phyloP scores from a whole-genome alignment of 2,329 filamentous ascomycete species.

The Chrysosphaeria jannelii region DNA sequence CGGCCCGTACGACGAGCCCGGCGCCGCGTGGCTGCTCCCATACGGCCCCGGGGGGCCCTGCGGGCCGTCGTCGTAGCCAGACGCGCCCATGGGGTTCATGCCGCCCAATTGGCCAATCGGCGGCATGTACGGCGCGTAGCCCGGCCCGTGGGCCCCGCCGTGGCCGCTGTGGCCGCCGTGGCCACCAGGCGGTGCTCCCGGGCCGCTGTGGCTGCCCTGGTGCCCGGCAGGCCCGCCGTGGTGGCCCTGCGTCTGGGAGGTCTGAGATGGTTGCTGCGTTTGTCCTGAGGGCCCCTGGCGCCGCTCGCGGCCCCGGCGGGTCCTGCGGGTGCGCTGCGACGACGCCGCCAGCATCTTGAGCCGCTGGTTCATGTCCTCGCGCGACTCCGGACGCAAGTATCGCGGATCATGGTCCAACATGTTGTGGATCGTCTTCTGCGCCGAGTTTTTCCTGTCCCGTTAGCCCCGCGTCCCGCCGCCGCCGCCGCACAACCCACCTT shows the following conservation, averaged over 20 bases:
- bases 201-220: too few species aligned
- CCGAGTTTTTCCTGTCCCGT: slow-evolving; percentile 17
- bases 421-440: slow-evolving; percentile 24
- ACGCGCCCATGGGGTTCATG: too few species aligned
- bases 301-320: slow-evolving; percentile 2
- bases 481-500: slow-evolving; percentile 12
- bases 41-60: too few species aligned
- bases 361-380: slow-evolving; percentile 19
- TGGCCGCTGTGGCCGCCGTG: too few species aligned
- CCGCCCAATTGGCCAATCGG: too few species aligned
- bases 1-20: too few species aligned
- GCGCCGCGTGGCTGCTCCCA: too few species aligned
- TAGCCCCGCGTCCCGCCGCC: neutral
- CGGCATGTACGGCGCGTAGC: too few species aligned
- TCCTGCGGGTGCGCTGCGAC: slow-evolving; percentile 8
- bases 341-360: slow-evolving; percentile 15
- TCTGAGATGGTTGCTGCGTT: slow-evolving; percentile 1
- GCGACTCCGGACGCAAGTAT: slow-evolving; percentile 21
- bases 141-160: too few species aligned
- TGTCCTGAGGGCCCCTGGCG: slow-evolving; percentile 1
- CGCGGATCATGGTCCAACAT: slow-evolving; percentile 27
- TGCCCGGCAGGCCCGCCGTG: slow-evolving; percentile 1
- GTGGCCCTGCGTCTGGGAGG: slow-evolving; percentile 2
- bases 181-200: too few species aligned
- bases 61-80: too few species aligned